Evolutionary conservation across 1,139 yeast genomes (phyloP).

Genomic region (Yamadazyma taylorii): DNA sequence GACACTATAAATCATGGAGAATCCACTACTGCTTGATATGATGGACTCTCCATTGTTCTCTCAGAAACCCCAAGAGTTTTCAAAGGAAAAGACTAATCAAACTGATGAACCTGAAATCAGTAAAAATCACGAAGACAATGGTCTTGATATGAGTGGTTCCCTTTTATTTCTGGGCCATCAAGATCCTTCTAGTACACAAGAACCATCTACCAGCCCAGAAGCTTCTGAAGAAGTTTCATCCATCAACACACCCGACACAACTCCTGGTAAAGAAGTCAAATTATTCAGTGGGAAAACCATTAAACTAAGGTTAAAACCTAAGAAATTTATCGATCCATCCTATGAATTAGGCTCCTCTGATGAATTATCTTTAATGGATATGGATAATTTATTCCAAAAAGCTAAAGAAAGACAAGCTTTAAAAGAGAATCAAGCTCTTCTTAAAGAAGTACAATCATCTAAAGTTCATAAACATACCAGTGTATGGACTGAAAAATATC

Average conservation of each 20-base stretch:
- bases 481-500: slow-evolving; percentile 72
- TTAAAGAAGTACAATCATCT: slow-evolving; percentile 5
- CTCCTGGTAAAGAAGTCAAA: slow-evolving; percentile 21
- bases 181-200: background rate
- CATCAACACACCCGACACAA: too few species aligned
- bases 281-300: slow-evolving; percentile 27
- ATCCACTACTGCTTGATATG: slow-evolving; percentile 8
- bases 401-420: slow-evolving; percentile 26
- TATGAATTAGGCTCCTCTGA: slow-evolving; percentile 4
- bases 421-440: slow-evolving; percentile 20
- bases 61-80: too few species aligned
- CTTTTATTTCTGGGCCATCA: slow-evolving; percentile 5
- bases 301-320: slow-evolving; percentile 19
- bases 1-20: slow-evolving; percentile 9
- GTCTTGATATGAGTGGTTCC: slow-evolving; percentile 7
- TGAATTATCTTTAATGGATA: slow-evolving; percentile 25
- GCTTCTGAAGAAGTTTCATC: too few species aligned
- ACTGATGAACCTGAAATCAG: too few species aligned
- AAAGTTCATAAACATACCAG: slow-evolving; percentile 7
- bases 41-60: slow-evolving; percentile 9
- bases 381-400: slow-evolving; percentile 31
- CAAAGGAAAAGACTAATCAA: too few species aligned
- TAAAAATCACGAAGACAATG: background rate
- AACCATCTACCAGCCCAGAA: too few species aligned
- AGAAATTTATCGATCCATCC: slow-evolving; percentile 5